Evolutionary conservation across 2,329 filamentous ascomycete species (phyloP).

Genomic region (Trematosphaeria pertusa): DNA sequence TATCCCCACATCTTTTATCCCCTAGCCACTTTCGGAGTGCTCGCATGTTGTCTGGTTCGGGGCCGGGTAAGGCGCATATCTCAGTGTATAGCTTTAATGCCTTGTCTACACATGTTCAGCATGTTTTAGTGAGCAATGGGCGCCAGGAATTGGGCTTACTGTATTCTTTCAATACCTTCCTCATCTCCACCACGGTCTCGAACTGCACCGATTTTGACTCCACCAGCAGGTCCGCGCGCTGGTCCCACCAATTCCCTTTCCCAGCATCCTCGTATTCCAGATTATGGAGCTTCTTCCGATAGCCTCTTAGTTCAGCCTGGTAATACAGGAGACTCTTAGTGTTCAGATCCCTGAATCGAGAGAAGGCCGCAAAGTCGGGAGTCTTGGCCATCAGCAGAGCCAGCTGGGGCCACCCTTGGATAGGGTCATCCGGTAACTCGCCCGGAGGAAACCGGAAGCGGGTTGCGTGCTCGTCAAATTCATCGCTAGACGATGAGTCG

Average conservation of each 20-base stretch:
- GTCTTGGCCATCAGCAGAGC: conserved; percentile 12
- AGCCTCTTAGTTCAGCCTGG: conserved; percentile 9
- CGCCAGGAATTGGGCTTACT: conserved; percentile 4
- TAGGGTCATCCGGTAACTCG: conserved; percentile 1
- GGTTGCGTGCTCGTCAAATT: not conserved
- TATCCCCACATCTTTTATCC: not conserved
- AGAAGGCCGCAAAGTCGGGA: conserved; percentile 14
- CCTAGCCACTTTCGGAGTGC: conserved; percentile 13
- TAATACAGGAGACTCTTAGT: conserved; percentile 21
- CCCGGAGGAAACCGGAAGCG: no score
- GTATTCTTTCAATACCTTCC: conserved; percentile 15
- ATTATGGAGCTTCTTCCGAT: conserved; percentile 7
- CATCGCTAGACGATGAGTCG: not conserved
- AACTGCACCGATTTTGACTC: conserved; percentile 12
- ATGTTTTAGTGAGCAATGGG: no score
- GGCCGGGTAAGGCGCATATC: conserved; percentile 15
- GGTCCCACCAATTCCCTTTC: not conserved
- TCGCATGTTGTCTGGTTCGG: conserved; percentile 18
- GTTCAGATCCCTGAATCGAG: conserved; percentile 15
- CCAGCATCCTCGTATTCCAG: conserved; percentile 8
- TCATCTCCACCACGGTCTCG: conserved; percentile 10
- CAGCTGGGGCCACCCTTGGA: conserved; percentile 18
- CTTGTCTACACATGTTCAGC: conserved; percentile 4
- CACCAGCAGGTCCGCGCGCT: conserved; percentile 9
- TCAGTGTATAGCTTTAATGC: conserved; percentile 15